A percentile compares a stretch with the other conserved stretches of the same genome.
Evolutionary conservation across 2,329 filamentous ascomycete species (phyloP).

Genomic region (Monosporascus sp.): DNA sequence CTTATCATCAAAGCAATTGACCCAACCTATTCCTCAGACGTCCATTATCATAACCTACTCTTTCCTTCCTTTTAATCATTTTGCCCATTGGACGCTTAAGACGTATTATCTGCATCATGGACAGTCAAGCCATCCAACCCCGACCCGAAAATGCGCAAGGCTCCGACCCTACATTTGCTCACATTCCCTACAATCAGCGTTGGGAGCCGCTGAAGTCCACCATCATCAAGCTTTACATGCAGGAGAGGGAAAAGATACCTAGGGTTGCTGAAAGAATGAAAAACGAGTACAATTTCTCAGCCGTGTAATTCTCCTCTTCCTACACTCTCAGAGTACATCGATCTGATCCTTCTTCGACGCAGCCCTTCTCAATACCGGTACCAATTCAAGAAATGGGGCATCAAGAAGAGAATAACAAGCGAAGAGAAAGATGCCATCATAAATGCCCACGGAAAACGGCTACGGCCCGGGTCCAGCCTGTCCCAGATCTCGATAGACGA

Average conservation of each 20-base stretch:
- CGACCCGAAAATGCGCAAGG: not conserved
- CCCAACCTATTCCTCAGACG: not conserved
- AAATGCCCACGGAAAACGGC: constrained; percentile 10
- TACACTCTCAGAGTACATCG: not conserved
- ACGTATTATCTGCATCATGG: not conserved
- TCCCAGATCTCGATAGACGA: constrained; percentile 7
- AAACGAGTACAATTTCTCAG: constrained; percentile 12
- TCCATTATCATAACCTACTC: not conserved
- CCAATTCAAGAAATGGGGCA: constrained; percentile 9
- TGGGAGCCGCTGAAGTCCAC: constrained; percentile 14
- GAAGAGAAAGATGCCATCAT: constrained; percentile 13
- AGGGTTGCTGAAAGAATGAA: constrained; percentile 13
- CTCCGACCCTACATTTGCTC: constrained; percentile 3
- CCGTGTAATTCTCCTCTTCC: constrained; percentile 2
- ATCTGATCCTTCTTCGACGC: not conserved
- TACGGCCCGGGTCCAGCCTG: constrained; percentile 1
- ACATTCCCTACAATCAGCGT: constrained; percentile 15
- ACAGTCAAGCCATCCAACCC: not conserved
- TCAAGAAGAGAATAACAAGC: constrained; percentile 7
- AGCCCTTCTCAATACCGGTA: constrained; percentile 9
- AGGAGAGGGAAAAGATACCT: constrained; percentile 3
- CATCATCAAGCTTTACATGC: constrained; percentile 12
- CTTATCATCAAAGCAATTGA: constrained; percentile 2
- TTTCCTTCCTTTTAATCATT: not conserved
- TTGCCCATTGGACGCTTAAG: not conserved